phyloP scores from a whole-genome alignment of 2,329 filamentous ascomycete species.

The Xylariaceae sp. region DNA sequence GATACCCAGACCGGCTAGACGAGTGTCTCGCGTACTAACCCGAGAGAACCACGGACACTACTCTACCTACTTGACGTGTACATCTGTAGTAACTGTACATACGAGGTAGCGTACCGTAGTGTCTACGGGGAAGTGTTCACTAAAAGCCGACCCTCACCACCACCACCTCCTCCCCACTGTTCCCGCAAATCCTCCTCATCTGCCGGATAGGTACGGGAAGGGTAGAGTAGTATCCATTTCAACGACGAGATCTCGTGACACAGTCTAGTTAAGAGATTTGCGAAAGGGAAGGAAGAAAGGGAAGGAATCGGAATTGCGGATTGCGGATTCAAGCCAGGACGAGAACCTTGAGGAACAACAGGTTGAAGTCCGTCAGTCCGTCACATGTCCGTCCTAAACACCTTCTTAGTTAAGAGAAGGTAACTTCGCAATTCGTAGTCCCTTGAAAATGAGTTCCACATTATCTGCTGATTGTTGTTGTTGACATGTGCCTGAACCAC shows the following conservation, averaged over 20 bases:
- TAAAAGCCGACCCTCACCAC: neutral
- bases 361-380: too few species aligned
- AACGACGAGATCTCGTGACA: neutral
- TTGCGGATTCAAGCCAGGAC: too few species aligned
- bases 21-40: neutral
- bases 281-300: neutral
- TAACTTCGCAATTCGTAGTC: too few species aligned
- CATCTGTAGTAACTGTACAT: neutral
- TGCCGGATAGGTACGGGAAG: neutral
- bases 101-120: too few species aligned
- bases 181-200: neutral
- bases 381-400: too few species aligned
- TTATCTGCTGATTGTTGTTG: too few species aligned
- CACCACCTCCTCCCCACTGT: neutral
- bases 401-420: too few species aligned
- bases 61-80: neutral
- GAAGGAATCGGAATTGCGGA: neutral
- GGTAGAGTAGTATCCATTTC: too few species aligned
- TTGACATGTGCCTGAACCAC: too few species aligned
- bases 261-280: neutral
- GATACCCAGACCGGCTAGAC: neutral
- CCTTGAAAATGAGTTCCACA: too few species aligned
- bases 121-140: too few species aligned
- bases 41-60: neutral
- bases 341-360: too few species aligned